Base-by-base conservation (phyloP, 192 early-diverging fungal species). In the Gryganskiella cystojenkinii region DNA sequence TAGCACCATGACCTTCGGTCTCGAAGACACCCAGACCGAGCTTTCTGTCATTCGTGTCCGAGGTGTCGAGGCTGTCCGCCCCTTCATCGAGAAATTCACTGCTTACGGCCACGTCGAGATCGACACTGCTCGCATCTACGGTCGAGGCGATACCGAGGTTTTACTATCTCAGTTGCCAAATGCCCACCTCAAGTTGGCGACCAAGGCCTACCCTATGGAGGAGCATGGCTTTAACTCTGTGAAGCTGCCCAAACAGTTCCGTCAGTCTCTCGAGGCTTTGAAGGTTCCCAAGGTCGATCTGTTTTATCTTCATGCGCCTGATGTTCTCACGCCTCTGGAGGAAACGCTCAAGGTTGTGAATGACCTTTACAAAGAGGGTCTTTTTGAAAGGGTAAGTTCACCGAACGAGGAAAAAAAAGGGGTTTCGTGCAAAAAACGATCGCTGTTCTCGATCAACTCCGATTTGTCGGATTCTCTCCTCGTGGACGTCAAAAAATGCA, bases 291-390 rank as follows among this genome's bases (percentile, higher is more conserved):
- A 50, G 15, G 47, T 50, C 8, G 47, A 50, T n/a, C 22, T 50
- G 9, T 50, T 50, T 20, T 50, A 50, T 19, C 47, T 50, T 5
- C 47, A 50, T 50, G 19, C 15, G 6, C 47, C 47, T 6, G 47
- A 50, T 4, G 6, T 13, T 24, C 4, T 13, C 4, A 50, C 47
- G 19, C 47, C 47, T 17, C 15, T 40, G 37, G 85, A 76, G 58
- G 51, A 57, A 0, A 88, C 87, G 13, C 72, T 88, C 15, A 42
- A 49, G 24, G 85, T 82, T 25, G 87, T 88, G 24, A 63, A 89
- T 24, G 83, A 89, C 46, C 47, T 88, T 17, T 85, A 88, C 68
- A 17, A 83, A 35, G 76, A 71, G 50, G 87, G 87, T n/a, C 50
- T 47, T 17, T 88, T 88, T 45, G 67, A 43, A 27, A 17, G 47